Conservation (phyloP, 164 flowering plant genomes). For the Sextonia rubra region DNA sequence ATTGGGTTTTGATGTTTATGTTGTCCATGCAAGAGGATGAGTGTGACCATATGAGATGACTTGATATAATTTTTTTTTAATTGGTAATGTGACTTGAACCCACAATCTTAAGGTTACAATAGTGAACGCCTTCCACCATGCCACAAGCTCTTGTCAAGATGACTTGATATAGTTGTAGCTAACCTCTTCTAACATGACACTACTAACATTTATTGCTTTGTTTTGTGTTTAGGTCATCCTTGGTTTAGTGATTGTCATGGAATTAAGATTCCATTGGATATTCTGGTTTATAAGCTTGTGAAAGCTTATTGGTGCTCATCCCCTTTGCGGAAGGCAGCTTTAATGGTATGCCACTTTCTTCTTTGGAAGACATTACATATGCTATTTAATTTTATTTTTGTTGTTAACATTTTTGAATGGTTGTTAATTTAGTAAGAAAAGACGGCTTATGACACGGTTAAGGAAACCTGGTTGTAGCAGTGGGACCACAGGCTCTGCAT, state of each 20-base stretch:
- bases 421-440: no score
- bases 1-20: not conserved
- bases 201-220: not conserved
- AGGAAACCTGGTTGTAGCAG: no score
- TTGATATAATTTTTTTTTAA: no score
- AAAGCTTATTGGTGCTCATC: conserved; percentile 75
- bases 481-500: no score
- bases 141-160: not conserved
- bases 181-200: not conserved
- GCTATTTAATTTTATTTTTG: no score
- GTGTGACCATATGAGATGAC: not conserved
- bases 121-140: no score
- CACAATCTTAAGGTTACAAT: no score
- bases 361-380: not conserved
- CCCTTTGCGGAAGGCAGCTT: conserved; percentile 70
- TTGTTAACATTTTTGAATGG: no score
- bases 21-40: not conserved
- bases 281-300: conserved; percentile 55
- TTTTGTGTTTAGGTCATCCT: conserved; percentile 62
- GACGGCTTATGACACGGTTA: no score
- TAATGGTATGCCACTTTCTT: conserved; percentile 36
- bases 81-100: not conserved
- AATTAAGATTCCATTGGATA: conserved; percentile 67
- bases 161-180: no score
- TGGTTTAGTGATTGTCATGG: conserved; percentile 65